Base-by-base conservation (phyloP, 805 yeast species). In the Kazachstania bromeliacearum region DNA sequence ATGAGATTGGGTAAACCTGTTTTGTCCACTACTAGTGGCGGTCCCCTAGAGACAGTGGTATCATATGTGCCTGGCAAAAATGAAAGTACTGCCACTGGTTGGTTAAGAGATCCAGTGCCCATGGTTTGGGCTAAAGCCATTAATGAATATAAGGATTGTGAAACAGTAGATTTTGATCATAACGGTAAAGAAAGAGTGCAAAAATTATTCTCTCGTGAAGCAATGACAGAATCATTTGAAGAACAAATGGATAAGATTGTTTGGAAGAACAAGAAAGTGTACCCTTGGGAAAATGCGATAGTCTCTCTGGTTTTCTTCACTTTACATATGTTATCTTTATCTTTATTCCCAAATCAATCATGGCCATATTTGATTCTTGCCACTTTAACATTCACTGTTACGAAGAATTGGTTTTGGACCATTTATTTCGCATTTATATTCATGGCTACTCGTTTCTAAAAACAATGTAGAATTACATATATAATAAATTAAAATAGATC, bases 1-100 rank as follows among this genome's bases (percentile, higher is more conserved):
- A 88, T 92, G 96, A 69, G 79, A 32, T 67, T 73, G 39, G 80
- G 83, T 20, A 79, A 79, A 0, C 85, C 95, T 0, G 96, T 88
- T 0, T 62, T 92, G 35, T 96, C 96, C 0, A 79, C 80, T 4
- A 76, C 83, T 50, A 76, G 76, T 27, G 99, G 98, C 19, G 99
- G 99, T 0, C 98, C 98, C 0, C 60, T 78, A 24, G 99, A 92
- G 54, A 79, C 95, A 0, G 51, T 67, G 4, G 44, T 52, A 2
- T 54, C 68, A 2, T 40, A 63, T 8, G 41, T 40, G 19, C 37
- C 43, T 4, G 62, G 58, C 22, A 34, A 41, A 5, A 53, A 59
- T 36, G 51, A 55, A 18, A 19, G 32, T 13, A 45, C 50, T 10
- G 77, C 79, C 7, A 80, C 87, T 0, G 94, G 94, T 0, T 81